Percentiles rank a stretch among this genome's conserved stretches.
Evolutionary conservation across 805 yeast species (phyloP).

Genomic region (Yarrowia sp.): DNA sequence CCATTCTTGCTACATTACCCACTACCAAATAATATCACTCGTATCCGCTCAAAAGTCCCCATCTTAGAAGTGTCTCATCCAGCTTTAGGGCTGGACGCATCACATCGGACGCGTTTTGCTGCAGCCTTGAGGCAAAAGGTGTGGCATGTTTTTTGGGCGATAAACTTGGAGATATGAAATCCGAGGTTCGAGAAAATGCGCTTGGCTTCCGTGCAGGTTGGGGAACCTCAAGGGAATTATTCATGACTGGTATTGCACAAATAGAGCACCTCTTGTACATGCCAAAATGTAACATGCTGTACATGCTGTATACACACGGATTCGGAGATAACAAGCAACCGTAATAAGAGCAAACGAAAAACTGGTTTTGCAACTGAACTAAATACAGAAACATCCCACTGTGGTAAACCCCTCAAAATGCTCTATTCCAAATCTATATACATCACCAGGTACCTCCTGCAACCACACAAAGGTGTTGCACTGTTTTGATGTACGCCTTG

Average conservation of each 20-base stretch:
- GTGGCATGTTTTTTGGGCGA: background rate
- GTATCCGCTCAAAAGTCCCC: background rate
- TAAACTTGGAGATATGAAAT: background rate
- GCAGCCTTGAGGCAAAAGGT: slow-evolving; percentile 3
- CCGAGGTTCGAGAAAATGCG: background rate
- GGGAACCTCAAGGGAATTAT: no score
- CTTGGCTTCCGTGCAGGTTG: background rate
- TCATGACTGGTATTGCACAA: no score
- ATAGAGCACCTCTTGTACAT: background rate
- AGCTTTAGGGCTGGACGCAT: background rate
- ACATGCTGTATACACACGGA: background rate
- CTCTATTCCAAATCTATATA: background rate
- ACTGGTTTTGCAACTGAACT: no score
- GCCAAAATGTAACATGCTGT: background rate
- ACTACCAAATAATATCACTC: no score
- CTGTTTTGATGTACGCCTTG: background rate
- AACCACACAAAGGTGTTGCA: background rate
- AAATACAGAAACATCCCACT: no score
- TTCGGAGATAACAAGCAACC: background rate
- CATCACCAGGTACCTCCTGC: background rate
- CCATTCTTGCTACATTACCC: background rate
- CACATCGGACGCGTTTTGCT: slow-evolving; percentile 4
- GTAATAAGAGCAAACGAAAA: background rate
- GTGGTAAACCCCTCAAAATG: background rate
- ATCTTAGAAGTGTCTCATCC: background rate